These are phyloP conservation scores for Cladobotryum mycophilum DNA, from an alignment of 2,329 filamentous ascomycete species.

Conservation along the genomic window DNA sequence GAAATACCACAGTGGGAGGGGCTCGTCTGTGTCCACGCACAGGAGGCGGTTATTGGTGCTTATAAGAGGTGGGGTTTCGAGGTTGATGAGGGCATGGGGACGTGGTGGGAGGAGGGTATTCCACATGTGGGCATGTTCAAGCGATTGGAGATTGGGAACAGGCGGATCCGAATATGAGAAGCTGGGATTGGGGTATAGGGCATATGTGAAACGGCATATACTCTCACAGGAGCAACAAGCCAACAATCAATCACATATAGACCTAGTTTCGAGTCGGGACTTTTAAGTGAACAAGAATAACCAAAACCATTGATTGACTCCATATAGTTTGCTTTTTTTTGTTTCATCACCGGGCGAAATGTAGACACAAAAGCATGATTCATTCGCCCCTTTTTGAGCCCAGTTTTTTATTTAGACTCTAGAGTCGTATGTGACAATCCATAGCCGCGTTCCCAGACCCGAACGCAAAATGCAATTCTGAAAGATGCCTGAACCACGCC, in stretches of 20 bases:
- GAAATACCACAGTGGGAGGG: conserved; percentile 62
- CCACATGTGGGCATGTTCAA: conserved; percentile 78
- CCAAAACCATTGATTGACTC: conserved; percentile 7
- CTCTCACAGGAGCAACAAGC: no score
- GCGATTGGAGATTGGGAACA: conserved; percentile 34
- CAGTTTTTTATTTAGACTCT: conserved; percentile 39
- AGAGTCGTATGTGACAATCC: conserved; percentile 37
- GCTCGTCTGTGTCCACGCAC: conserved; percentile 72
- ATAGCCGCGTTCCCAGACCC: conserved; percentile 40
- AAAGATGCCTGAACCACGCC: conserved; percentile 41
- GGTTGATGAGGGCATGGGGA: conserved; percentile 65
- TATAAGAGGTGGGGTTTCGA: conserved; percentile 71
- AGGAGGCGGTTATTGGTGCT: conserved; percentile 55
- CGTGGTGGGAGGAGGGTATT: conserved; percentile 80
- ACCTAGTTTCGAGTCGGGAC: not conserved
- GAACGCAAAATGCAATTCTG: conserved; percentile 44
- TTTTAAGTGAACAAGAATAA: not conserved
- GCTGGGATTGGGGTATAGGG: no score
- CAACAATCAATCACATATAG: not conserved
- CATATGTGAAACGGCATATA: not conserved
- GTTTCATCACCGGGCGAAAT: conserved; percentile 7
- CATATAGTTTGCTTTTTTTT: not conserved
- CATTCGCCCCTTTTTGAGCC: conserved; percentile 35
- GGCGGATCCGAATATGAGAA: conserved; percentile 20
- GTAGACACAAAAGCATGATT: conserved; percentile 17